Base-by-base conservation (phyloP, 768 basidiomycete genomes). In the Paxillus rubicundulus region DNA sequence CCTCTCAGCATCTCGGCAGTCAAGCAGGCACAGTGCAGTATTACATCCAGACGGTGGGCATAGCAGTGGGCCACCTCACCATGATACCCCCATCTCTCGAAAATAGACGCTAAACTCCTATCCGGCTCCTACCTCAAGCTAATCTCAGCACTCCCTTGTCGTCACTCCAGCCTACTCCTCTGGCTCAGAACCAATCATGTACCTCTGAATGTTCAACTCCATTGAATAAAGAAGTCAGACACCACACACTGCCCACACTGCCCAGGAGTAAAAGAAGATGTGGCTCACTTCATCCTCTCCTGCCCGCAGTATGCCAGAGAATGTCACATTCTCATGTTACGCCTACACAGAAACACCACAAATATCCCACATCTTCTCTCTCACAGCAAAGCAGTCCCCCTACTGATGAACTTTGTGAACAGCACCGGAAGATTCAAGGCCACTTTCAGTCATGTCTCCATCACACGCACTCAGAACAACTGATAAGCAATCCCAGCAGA, bases 181-280 rank as follows among this genome's bases (percentile, higher is more conserved):
- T 72, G 73, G 47, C 60, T 76, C 14, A 34, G 64, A 1, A 67
- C 67, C 1, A 65, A 62, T 2, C 73, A 74, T 38, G 43, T 55
- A 12, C 63, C 67, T 0, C 61, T 74, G 0, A 59, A 65, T n/a
- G 46, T 60, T 14, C 61, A 74, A 55, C 66, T 75, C 0, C 56
- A 68, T 44, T 34, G 53, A 1, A 67, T 76, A 9, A 47, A 51
- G 1, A 55, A 53, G 24, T 53, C 44, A 0, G 65, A 70, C 16
- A 56, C 58, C 1, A 62, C 70, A 7, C 27, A 33, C 5, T 75
- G 72, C 58, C 49, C 54, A 2, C 39, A 45, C 4, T 74, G 73
- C 59, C 27, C 46, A 0, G 12, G 42, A 0, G 34, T 18, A 1
- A 32, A 34, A 10, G 72, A 75, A 46, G 70, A 67, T 9, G 54